Conservation (phyloP, 139 green algal species). For the Chlamydomonas sp. region DNA sequence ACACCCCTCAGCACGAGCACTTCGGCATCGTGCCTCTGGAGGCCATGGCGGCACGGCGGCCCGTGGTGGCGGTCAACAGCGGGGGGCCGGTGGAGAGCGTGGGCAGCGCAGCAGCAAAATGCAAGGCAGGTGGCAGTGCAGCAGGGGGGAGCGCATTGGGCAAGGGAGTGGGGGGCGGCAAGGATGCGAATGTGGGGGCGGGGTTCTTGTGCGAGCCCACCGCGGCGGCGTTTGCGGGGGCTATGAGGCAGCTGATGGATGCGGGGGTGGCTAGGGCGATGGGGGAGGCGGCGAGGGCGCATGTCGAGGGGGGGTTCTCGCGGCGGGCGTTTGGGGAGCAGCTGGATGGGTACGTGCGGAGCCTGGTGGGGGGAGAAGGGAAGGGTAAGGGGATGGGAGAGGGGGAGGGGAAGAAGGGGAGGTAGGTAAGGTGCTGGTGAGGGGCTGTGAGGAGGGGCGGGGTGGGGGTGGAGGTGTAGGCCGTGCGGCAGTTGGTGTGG, state of each 20-base stretch:
- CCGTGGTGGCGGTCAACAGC: slow-evolving; percentile 91
- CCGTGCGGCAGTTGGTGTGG: no score
- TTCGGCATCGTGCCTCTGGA: slow-evolving; percentile 99
- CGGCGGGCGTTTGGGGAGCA: slow-evolving; percentile 72
- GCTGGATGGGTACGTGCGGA: slow-evolving; percentile 58
- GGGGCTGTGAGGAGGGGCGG: neutral
- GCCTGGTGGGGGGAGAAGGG: slow-evolving; percentile 18
- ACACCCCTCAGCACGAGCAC: slow-evolving; percentile 95
- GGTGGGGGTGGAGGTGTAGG: no score
- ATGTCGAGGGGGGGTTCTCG: slow-evolving; percentile 78
- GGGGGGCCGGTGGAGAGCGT: slow-evolving; percentile 89
- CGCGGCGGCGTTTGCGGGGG: slow-evolving; percentile 58
- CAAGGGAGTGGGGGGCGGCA: no score
- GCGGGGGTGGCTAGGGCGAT: slow-evolving; percentile 47
- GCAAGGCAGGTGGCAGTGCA: no score
- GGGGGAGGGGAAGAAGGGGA: neutral
- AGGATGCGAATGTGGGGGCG: slow-evolving; percentile 49
- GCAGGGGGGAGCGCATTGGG: no score
- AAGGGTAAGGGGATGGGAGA: neutral
- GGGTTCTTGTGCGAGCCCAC: slow-evolving; percentile 78
- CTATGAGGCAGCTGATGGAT: slow-evolving; percentile 63
- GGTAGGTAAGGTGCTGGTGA: neutral
- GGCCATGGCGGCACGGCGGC: slow-evolving; percentile 87
- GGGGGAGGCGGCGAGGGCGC: slow-evolving; percentile 66
- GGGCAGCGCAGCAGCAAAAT: neutral